Evolutionary conservation across 768 basidiomycete species (phyloP).

Genomic region (Hericium coralloides): DNA sequence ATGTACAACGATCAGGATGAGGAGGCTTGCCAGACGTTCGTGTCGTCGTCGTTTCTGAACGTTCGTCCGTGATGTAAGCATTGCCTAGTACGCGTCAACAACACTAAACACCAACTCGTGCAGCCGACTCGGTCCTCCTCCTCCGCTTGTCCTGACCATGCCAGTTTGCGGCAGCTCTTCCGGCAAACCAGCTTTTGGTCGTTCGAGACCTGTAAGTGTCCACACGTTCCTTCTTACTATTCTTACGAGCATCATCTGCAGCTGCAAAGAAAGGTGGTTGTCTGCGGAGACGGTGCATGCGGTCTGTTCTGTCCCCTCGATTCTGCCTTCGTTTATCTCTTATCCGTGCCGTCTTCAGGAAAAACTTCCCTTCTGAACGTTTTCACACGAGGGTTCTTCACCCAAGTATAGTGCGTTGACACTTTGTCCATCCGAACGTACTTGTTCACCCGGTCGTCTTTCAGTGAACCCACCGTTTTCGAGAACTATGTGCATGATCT

Average conservation of each 20-base stretch:
- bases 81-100: not conserved
- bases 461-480: conserved; percentile 88
- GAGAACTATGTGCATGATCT: conserved; percentile 96
- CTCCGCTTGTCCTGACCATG: conserved; percentile 26
- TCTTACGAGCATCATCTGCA: conserved; percentile 13
- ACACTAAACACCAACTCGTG: not conserved
- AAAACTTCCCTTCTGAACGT: conserved; percentile 85
- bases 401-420: conserved; percentile 73
- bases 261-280: conserved; percentile 63
- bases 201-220: conserved; percentile 38
- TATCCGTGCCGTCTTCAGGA: conserved; percentile 29
- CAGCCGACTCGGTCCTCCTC: not conserved
- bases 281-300: conserved; percentile 95
- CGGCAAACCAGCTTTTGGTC: conserved; percentile 45
- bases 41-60: not conserved
- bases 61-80: too few species aligned
- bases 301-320: conserved; percentile 41
- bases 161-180: conserved; percentile 46
- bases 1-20: conserved; percentile 5
- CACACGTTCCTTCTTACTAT: too few species aligned
- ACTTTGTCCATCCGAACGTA: not conserved
- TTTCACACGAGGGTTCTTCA: conserved; percentile 87
- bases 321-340: conserved; percentile 3
- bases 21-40: conserved; percentile 2
- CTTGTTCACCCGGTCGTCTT: not conserved